These are phyloP conservation scores for Auxenochlorella pyrenoidosa DNA, from an alignment of 139 green algal genomes.

Conservation along the genomic window DNA sequence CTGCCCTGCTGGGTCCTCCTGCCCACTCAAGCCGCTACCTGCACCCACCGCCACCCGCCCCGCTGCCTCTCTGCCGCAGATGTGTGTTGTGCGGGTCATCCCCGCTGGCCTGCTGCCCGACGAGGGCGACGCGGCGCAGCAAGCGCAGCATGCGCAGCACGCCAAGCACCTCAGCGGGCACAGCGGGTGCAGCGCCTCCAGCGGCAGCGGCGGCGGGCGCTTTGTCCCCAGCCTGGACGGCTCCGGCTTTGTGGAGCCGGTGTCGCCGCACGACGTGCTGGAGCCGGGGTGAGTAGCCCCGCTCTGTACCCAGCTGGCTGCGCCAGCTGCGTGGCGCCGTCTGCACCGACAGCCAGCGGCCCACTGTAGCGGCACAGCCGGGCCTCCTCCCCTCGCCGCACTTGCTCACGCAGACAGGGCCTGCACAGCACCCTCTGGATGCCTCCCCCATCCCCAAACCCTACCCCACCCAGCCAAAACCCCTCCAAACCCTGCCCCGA, in stretches of 20 bases:
- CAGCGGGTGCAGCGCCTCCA: background rate
- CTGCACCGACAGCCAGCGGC: too few relatives aligned
- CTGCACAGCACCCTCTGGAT: too few relatives aligned
- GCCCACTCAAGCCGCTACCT: too few relatives aligned
- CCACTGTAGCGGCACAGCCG: too few relatives aligned
- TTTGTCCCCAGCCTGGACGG: background rate
- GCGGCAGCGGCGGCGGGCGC: conserved; percentile 5
- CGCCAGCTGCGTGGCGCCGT: too few relatives aligned
- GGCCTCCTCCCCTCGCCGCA: too few relatives aligned
- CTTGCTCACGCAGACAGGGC: too few relatives aligned
- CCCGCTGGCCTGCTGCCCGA: background rate
- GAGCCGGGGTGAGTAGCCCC: conserved; percentile 27
- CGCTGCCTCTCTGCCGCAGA: background rate
- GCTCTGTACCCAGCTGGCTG: too few relatives aligned
- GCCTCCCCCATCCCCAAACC: too few relatives aligned
- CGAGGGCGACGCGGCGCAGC: conserved; percentile 16
- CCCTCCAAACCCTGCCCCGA: too few relatives aligned
- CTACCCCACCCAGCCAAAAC: too few relatives aligned
- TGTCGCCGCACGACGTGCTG: conserved; percentile 24
- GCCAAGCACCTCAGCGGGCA: background rate
- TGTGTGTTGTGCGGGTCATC: conserved; percentile 5
- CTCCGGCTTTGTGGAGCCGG: background rate
- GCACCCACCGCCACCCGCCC: background rate
- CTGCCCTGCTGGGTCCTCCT: background rate
- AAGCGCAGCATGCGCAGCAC: conserved; percentile 7